phyloP scores from a whole-genome alignment of 2,329 filamentous ascomycete genomes.

The Claviceps sp. region DNA sequence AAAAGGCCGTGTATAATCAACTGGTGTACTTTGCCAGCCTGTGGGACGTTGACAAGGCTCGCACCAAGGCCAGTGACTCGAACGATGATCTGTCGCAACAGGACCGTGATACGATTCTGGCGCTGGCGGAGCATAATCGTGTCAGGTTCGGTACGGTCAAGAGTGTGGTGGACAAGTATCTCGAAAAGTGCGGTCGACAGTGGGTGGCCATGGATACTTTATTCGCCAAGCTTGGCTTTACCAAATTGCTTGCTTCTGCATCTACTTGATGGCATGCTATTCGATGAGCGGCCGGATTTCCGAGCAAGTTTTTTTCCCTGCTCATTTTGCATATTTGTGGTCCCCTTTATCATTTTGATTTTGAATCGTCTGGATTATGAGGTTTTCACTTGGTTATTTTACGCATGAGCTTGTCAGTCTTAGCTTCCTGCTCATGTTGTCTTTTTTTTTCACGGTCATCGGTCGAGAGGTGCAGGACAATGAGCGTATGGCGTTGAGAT shows the following conservation, averaged over 20 bases:
- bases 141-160: conserved; percentile 63
- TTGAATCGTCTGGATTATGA: not conserved
- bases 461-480: too few species aligned
- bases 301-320: not conserved
- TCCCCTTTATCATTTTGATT: too few species aligned
- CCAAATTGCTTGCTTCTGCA: conserved; percentile 15
- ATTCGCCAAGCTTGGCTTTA: conserved; percentile 56
- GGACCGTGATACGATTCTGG: conserved; percentile 51
- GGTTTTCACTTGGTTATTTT: not conserved
- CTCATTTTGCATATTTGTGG: not conserved
- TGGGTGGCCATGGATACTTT: conserved; percentile 91
- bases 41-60: conserved; percentile 82
- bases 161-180: conserved; percentile 65
- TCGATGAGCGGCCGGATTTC: not conserved
- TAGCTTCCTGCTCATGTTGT: too few species aligned
- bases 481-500: too few species aligned
- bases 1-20: conserved; percentile 92
- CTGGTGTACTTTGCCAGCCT: conserved; percentile 73
- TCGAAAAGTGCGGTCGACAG: conserved; percentile 79
- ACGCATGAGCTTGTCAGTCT: not conserved
- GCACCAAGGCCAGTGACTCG: conserved; percentile 33
- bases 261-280: not conserved
- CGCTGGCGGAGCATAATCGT: conserved; percentile 72
- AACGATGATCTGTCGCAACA: conserved; percentile 29
- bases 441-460: too few species aligned